Base-by-base conservation (phyloP, 1,139 yeast species). In the Blastobotrys persicus region DNA sequence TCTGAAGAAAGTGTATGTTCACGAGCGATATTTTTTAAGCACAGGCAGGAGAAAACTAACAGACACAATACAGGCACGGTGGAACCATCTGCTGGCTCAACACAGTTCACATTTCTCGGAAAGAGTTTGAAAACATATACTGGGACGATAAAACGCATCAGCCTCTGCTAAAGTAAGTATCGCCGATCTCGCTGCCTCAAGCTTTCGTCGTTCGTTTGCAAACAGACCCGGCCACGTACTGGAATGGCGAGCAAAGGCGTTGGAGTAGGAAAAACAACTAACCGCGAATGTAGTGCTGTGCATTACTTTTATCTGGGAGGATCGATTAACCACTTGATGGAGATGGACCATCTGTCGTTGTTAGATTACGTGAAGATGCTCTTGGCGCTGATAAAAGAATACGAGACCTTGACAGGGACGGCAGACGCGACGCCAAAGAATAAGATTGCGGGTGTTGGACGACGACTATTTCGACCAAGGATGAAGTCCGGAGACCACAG, bases 281-380 rank as follows among this genome's bases (percentile, higher is more conserved):
- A 32, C 32, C 19, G 18, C 12, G 18, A 17, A 16, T 4, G 1
- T 23, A 53, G 57, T 37, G 52, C 63, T 0, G 33, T 53, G n/a
- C 55, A 57, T 23, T 57, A 50, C 50, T 61, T 58, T 37, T 58
- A 56, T 37, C 50, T 61, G 6, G 65, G 64, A 4, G 59, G 59
- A n/a, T 60, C 65, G 13, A 42, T 61, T 2, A 58, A 59, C 9
- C 39, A 53, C 17, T 45, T 61, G 17, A 34, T 55, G 17, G 58
- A 51, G 17, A 46, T 52, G 9, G 51, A 55, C 31, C 48, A 52
- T 19, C 39, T 46, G 12, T 46, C 57, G 13, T 50, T 59, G 42
- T 18, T 49, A 23, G 63, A 58, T 28, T 61, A 57, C 42, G 48
- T 60, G 18, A 50, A 45, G 31, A 42, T 55, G 7, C 46, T 59